Evolutionary conservation across 2,329 filamentous ascomycete genomes (phyloP), one percentile per base, ranked within the genome.

Genomic region (Trichoderma sp.): DNA sequence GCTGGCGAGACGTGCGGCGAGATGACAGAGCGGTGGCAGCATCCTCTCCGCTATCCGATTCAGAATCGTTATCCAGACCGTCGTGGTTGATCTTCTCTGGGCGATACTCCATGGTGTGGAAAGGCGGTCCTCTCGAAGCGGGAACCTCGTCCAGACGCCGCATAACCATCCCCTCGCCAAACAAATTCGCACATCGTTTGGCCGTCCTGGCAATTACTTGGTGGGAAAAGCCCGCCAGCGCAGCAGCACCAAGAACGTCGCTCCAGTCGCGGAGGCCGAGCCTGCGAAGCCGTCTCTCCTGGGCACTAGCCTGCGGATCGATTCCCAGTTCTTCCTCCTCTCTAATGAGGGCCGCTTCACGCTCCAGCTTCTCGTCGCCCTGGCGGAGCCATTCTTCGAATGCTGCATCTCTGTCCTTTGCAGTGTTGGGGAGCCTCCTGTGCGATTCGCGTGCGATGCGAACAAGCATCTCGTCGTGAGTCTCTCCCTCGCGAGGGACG

Each of bases 181-280:
- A 97, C 0, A 97, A 81, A 56, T 86, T 82, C 2, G 91, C 87
- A 75, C 94, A 98, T 59, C 95, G 86, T 75, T 89, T 84, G 2
- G 91, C 86, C 0, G 93, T 87, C 34, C 92, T 87, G 64, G 89
- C 86, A 14, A 97, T 79, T 0, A 89, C 90, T 1, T 81, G 78
- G 0, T 83, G 78, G 1, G 91, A 82, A 79, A 94, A 94, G 0
- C 91, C 93, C 2, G 87, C 87, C 60, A 96, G 80, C 0, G 92
- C 86, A 3, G 95, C 95, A 0, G 93, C 84, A 0, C 92, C 92
- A 32, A 97, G 80, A 1, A 97, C 86, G 72, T 97, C 92, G 72
- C 89, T 91, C 95, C 95, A 98, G 80, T 96, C 91, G 26, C 91
- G 86, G 14, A 88, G 81, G 16, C 78, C 83, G 76, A 77, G 83